phyloP scores from a whole-genome alignment of 1,284 basidiomycete genomes.

The Tausonia pullulans region DNA sequence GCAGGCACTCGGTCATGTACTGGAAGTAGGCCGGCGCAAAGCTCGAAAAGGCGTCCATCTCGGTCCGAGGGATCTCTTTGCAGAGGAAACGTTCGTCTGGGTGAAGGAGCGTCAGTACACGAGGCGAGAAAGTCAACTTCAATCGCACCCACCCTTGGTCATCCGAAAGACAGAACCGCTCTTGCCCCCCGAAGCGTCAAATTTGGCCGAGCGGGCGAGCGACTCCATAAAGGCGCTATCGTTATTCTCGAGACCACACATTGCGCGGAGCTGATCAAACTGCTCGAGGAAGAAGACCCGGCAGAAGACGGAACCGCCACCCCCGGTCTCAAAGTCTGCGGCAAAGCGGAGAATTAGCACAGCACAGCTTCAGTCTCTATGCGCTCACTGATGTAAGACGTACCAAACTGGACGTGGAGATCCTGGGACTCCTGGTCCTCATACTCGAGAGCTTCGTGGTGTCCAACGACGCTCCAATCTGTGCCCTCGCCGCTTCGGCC shows the following conservation, averaged over 20 bases:
- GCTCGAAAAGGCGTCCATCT: slow-evolving; percentile 89
- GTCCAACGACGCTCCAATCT: slow-evolving; percentile 19
- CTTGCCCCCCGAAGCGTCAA: slow-evolving; percentile 92
- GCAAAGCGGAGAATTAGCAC: too few relatives aligned
- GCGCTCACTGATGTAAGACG: slow-evolving; percentile 7
- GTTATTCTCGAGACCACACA: slow-evolving; percentile 68
- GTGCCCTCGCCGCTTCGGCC: slow-evolving; percentile 4
- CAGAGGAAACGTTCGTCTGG: slow-evolving; percentile 95
- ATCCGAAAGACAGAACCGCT: slow-evolving; percentile 95
- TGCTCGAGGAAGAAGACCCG: slow-evolving; percentile 94
- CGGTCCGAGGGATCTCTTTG: slow-evolving; percentile 84
- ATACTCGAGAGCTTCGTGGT: slow-evolving; percentile 29
- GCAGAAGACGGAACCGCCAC: slow-evolving; percentile 64
- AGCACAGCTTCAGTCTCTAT: too few relatives aligned
- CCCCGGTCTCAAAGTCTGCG: neutral
- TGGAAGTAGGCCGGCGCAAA: slow-evolving; percentile 97
- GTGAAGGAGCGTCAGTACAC: neutral
- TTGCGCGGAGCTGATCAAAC: slow-evolving; percentile 84
- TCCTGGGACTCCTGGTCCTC: slow-evolving; percentile 30
- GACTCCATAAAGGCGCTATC: slow-evolving; percentile 79
- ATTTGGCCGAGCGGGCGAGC: slow-evolving; percentile 86
- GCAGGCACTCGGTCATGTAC: slow-evolving; percentile 66
- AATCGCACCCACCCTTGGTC: slow-evolving; percentile 55
- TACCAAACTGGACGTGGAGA: slow-evolving; percentile 35
- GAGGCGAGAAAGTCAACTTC: too few relatives aligned